A percentile compares a stretch with the other conserved stretches of the same genome.
Evolutionary conservation across 768 basidiomycete species (phyloP).

Genomic region (Rubroboletus satanas): DNA sequence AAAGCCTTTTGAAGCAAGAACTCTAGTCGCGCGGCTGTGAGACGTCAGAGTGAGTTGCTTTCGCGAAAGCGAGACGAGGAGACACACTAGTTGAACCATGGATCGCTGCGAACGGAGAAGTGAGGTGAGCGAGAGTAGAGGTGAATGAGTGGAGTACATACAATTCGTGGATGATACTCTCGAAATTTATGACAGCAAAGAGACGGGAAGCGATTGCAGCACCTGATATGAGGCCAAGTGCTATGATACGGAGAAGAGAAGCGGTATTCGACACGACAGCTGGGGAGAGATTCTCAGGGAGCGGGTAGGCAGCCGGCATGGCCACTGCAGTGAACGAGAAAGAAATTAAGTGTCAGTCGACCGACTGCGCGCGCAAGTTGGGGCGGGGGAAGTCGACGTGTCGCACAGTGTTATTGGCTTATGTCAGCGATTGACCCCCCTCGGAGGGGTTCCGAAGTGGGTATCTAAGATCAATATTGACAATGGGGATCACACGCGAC

Average conservation of each 20-base stretch:
- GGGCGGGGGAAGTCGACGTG: constrained; percentile 20
- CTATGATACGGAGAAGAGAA: constrained; percentile 85
- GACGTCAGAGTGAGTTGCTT: not conserved
- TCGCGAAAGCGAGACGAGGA: not conserved
- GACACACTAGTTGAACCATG: constrained; percentile 98
- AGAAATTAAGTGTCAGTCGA: not conserved
- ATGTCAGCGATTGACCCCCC: constrained; percentile 12
- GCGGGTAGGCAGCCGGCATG: constrained; percentile 71
- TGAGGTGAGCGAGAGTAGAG: not conserved
- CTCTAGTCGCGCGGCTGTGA: constrained; percentile 83
- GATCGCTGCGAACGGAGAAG: constrained; percentile 57
- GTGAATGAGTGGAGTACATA: constrained; percentile 39
- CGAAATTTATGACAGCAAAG: constrained; percentile 97
- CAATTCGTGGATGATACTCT: constrained; percentile 99
- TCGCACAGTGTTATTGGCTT: constrained; percentile 1
- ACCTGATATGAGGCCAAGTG: constrained; percentile 85
- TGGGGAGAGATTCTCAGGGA: constrained; percentile 67
- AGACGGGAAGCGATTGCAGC: constrained; percentile 94
- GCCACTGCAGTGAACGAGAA: constrained; percentile 33
- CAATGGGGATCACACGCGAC: no score
- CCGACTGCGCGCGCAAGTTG: not conserved
- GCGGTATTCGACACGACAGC: constrained; percentile 81
- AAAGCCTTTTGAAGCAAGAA: constrained; percentile 90
- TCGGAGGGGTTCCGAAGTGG: constrained; percentile 3
- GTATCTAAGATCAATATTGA: no score